Percentiles rank a stretch among this genome's conserved stretches.
phyloP scores from a whole-genome alignment of 257 asterid genomes.

The Perilla frutescens region DNA sequence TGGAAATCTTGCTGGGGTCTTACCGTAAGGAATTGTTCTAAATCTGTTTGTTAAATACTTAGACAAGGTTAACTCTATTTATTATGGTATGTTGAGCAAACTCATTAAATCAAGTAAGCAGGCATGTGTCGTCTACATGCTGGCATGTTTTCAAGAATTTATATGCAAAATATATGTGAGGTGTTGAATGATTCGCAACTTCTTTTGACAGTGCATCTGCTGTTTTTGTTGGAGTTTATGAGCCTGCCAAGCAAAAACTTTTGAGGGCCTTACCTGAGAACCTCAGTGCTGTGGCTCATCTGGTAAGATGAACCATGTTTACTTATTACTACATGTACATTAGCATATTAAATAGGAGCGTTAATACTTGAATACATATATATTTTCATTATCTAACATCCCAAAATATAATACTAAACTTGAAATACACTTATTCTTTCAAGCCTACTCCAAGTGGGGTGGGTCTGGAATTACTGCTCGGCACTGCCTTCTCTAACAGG shows the following conservation, averaged over 20 bases:
- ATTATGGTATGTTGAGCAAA: not conserved
- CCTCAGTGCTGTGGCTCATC: constrained; percentile 91
- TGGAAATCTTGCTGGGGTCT: constrained; percentile 95
- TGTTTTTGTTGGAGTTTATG: constrained; percentile 93
- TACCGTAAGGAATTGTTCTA: constrained; percentile 72
- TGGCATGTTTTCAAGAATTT: not conserved
- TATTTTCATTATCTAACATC: not conserved
- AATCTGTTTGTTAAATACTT: constrained; percentile 27
- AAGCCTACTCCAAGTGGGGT: too few relatives aligned
- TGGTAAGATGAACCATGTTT: constrained; percentile 62
- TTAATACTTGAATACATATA: not conserved
- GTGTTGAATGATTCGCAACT: constrained; percentile 31
- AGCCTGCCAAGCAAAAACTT: constrained; percentile 88
- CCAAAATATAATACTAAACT: not conserved
- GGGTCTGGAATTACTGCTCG: too few relatives aligned
- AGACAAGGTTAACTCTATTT: constrained; percentile 2
- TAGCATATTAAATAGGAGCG: not conserved
- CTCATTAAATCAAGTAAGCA: constrained; percentile 12
- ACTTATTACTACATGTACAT: constrained; percentile 1
- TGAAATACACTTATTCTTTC: not conserved
- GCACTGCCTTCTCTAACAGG: too few relatives aligned
- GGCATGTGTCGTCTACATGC: constrained; percentile 4
- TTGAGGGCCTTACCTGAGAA: constrained; percentile 80
- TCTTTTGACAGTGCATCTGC: constrained; percentile 85
- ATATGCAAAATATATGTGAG: not conserved